Conservation (phyloP, 2,329 filamentous ascomycete species). For the Phaeosphaeriaceae sp. region DNA sequence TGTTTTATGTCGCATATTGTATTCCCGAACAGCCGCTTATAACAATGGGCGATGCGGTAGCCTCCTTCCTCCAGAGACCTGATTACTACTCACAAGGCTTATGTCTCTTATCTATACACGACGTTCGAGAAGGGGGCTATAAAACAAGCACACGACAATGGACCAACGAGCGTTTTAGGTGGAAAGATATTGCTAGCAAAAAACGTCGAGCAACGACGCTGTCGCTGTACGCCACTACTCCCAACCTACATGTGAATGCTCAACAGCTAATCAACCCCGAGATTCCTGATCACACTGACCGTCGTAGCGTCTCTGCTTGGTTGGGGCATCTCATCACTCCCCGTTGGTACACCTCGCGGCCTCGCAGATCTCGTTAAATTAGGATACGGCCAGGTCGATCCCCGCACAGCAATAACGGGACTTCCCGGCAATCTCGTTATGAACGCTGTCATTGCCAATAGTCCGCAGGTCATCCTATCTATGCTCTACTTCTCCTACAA, state of each 20-base stretch:
- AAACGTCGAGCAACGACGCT: slow-evolving; percentile 11
- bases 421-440: slow-evolving; percentile 2
- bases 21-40: slow-evolving; percentile 26
- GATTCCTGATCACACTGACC: slow-evolving; percentile 5
- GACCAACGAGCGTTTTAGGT: slow-evolving; percentile 8
- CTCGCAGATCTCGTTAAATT: slow-evolving; percentile 8
- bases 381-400: slow-evolving; percentile 20
- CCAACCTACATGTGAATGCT: background rate
- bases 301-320: slow-evolving; percentile 4
- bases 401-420: slow-evolving; percentile 6
- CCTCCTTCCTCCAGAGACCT: slow-evolving; percentile 21
- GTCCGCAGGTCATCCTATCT: slow-evolving; percentile 55
- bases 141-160: slow-evolving; percentile 11
- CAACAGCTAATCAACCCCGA: background rate
- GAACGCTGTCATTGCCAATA: slow-evolving; percentile 50
- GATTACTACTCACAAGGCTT: slow-evolving; percentile 17
- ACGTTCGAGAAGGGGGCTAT: slow-evolving; percentile 9
- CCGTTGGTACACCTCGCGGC: background rate
- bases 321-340: slow-evolving; percentile 5
- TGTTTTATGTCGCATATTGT: slow-evolving; percentile 20
- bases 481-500: slow-evolving; percentile 58
- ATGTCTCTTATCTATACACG: slow-evolving; percentile 16
- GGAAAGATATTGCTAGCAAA: slow-evolving; percentile 19
- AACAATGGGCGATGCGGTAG: slow-evolving; percentile 31
- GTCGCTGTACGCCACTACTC: slow-evolving; percentile 7